Evolutionary conservation across 805 yeast genomes (phyloP).

Genomic region (Nematodospora valgi): DNA sequence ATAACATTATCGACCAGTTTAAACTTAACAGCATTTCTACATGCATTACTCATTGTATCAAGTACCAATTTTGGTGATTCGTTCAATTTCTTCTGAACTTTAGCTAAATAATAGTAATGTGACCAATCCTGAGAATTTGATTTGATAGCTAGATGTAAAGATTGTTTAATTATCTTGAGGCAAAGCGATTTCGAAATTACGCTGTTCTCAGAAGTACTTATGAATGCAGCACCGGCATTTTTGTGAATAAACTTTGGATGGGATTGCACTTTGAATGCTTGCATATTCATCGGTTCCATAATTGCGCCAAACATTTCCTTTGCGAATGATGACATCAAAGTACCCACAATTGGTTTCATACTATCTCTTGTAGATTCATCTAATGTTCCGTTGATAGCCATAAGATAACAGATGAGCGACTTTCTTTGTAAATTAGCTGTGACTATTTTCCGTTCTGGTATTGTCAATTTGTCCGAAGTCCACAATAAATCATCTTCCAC

Average conservation of each 20-base stretch:
- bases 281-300: conserved; percentile 61
- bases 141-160: conserved; percentile 47
- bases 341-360: conserved; percentile 34
- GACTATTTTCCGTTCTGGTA: conserved; percentile 52
- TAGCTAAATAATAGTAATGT: conserved; percentile 54
- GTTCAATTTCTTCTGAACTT: conserved; percentile 51
- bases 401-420: conserved; percentile 67
- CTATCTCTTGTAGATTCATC: conserved; percentile 9
- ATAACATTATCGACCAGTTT: conserved; percentile 53
- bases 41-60: conserved; percentile 42
- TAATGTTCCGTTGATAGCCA: conserved; percentile 55
- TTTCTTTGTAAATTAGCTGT: conserved; percentile 68
- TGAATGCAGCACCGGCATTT: conserved; percentile 19
- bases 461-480: conserved; percentile 80
- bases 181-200: conserved; percentile 22
- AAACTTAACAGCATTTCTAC: conserved; percentile 36
- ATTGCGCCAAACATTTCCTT: conserved; percentile 58
- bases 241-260: conserved; percentile 32
- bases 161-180: conserved; percentile 37
- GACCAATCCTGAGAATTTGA: conserved; percentile 56
- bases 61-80: conserved; percentile 31
- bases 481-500: conserved; percentile 91
- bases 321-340: conserved; percentile 53
- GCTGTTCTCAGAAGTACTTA: conserved; percentile 18
- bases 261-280: conserved; percentile 47